A percentile compares a stretch with the other conserved stretches of the same genome.
Evolutionary conservation across 1,284 basidiomycete genomes (phyloP).

Genomic region (Takashimella koratensis): DNA sequence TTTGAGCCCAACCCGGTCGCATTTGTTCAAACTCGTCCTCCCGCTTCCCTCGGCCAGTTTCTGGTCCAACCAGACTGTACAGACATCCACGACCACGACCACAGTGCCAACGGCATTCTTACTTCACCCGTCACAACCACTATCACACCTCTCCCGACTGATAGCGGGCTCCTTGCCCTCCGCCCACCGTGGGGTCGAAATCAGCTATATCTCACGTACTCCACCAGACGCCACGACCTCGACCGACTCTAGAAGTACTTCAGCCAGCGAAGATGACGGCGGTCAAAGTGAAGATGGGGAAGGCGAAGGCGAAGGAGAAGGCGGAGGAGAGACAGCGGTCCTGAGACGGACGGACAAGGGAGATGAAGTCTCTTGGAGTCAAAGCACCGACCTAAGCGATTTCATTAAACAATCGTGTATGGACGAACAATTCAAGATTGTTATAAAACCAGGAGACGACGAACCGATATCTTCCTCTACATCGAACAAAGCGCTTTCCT

Average conservation of each 20-base stretch:
- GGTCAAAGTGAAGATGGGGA: neutral
- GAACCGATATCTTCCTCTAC: neutral
- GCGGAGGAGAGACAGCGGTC: constrained; percentile 12
- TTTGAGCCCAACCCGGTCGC: constrained; percentile 62
- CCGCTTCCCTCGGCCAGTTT: constrained; percentile 49
- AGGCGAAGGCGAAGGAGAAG: constrained; percentile 2
- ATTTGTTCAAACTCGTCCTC: constrained; percentile 63
- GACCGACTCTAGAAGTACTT: neutral
- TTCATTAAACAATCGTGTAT: constrained; percentile 63
- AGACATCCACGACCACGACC: neutral
- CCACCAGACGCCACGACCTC: neutral
- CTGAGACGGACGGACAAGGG: constrained; percentile 33
- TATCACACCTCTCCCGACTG: constrained; percentile 49
- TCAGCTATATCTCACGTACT: constrained; percentile 51
- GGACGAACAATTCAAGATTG: constrained; percentile 57
- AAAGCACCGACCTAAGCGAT: constrained; percentile 63
- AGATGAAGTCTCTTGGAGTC: constrained; percentile 56
- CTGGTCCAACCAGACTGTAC: neutral
- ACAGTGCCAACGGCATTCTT: neutral
- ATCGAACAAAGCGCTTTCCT: too few species aligned
- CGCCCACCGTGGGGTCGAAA: constrained; percentile 40
- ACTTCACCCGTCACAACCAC: constrained; percentile 29
- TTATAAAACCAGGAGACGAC: constrained; percentile 40
- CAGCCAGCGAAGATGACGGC: neutral
- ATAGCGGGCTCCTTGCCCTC: constrained; percentile 42